These are phyloP conservation scores for Vanrija sp. DNA, from an alignment of 1,284 basidiomycete genomes.

Conservation along the genomic window DNA sequence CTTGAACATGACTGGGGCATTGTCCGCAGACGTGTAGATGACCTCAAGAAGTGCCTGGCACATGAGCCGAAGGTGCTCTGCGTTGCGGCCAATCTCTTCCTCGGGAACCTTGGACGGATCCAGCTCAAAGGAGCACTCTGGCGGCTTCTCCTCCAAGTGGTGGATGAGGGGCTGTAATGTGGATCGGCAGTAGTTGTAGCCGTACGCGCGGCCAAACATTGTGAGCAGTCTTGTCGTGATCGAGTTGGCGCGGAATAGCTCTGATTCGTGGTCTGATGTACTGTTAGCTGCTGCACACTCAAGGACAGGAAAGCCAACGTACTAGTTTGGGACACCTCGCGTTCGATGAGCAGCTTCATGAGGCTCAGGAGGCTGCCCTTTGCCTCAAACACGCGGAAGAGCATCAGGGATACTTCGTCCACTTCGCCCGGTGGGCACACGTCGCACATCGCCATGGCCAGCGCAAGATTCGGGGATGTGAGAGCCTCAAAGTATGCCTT, in stretches of 20 bases:
- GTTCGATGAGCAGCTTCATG: constrained; percentile 76
- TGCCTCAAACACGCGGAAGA: constrained; percentile 80
- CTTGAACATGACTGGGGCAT: constrained; percentile 75
- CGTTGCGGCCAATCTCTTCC: constrained; percentile 66
- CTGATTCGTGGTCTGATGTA: constrained; percentile 58
- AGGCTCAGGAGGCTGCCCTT: constrained; percentile 64
- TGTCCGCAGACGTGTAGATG: constrained; percentile 65
- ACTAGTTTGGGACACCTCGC: constrained; percentile 69
- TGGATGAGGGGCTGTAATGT: constrained; percentile 72
- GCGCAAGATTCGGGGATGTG: constrained; percentile 38
- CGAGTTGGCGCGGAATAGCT: constrained; percentile 79
- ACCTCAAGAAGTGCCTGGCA: constrained; percentile 72
- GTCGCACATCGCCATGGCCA: constrained; percentile 81
- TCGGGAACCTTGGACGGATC: constrained; percentile 63
- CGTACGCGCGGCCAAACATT: constrained; percentile 77
- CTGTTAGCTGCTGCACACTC: constrained; percentile 46
- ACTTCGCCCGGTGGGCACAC: constrained; percentile 71
- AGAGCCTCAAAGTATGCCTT: constrained; percentile 33
- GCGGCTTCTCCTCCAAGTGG: constrained; percentile 66
- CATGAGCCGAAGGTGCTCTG: constrained; percentile 67
- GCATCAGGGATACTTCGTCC: constrained; percentile 72
- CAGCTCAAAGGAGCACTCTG: constrained; percentile 72
- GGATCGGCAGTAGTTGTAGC: constrained; percentile 78
- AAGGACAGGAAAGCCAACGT: constrained; percentile 47
- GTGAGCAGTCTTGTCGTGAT: constrained; percentile 79